phyloP scores from a whole-genome alignment of 2,329 filamentous ascomycete species.

The Ophiosphaerella korrae region DNA sequence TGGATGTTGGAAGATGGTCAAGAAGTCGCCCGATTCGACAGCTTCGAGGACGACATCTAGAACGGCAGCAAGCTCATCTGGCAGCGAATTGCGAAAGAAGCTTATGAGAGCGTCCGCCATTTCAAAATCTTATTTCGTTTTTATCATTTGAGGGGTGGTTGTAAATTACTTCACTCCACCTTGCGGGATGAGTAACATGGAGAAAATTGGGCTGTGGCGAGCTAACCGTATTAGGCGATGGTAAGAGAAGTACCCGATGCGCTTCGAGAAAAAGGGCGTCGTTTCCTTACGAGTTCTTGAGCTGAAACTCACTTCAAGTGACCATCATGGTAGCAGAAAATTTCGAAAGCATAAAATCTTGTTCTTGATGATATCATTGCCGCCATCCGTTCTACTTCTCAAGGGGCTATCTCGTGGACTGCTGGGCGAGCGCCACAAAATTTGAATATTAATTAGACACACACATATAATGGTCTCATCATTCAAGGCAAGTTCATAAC shows the following conservation, averaged over 20 bases:
- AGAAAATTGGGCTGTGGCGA: slow-evolving; percentile 36
- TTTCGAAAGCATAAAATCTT: too few relatives aligned
- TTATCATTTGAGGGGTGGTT: slow-evolving; percentile 24
- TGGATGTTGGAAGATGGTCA: slow-evolving; percentile 44
- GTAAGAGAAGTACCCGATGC: neutral
- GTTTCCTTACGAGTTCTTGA: too few relatives aligned
- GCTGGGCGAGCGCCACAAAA: too few relatives aligned
- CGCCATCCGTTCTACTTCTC: too few relatives aligned
- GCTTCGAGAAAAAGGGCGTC: neutral
- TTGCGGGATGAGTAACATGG: slow-evolving; percentile 35
- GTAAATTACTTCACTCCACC: slow-evolving; percentile 25
- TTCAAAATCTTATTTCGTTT: slow-evolving; percentile 17
- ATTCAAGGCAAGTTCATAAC: too few relatives aligned
- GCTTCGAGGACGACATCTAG: slow-evolving; percentile 45
- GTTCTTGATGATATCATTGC: too few relatives aligned
- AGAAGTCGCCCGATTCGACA: slow-evolving; percentile 51
- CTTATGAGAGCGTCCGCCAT: slow-evolving; percentile 52
- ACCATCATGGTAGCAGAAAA: too few relatives aligned
- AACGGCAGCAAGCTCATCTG: slow-evolving; percentile 48
- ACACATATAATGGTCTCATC: too few relatives aligned
- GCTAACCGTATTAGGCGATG: slow-evolving; percentile 29
- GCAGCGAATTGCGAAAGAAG: slow-evolving; percentile 50
- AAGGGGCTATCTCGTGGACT: too few relatives aligned
- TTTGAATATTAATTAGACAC: too few relatives aligned
- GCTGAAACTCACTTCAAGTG: too few relatives aligned